Evolutionary conservation across 352 stramenopile genomes (phyloP), one percentile per base, ranked within the genome.

Genomic region (Phytopythium mirpurense): DNA sequence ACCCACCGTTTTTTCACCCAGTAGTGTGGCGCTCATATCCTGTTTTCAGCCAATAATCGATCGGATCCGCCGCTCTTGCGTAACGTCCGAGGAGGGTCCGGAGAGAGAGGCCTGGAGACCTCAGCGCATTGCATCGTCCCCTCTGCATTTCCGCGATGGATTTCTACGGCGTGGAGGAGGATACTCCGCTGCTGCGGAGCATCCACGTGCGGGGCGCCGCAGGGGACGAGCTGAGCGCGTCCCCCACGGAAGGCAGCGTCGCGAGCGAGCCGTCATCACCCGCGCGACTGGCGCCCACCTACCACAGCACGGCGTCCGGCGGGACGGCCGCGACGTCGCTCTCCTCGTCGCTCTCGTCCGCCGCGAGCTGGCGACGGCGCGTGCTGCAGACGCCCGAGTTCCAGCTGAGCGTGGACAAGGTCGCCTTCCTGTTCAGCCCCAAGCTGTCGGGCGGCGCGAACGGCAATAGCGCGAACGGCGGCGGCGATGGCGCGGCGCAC

Each of bases 381-480:
- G 68, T 49, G 60, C 24, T 65, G 24, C 67, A 64, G 37, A 65
- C 63, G 62, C 88, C 80, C 19, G 80, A 88, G 57, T 60, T 90
- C 46, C 67, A 88, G 55, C 68, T 90, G 26, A 90, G 72, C 56
- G 71, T 88, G 44, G 80, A 90, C 71, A 88, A 90, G 58, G 82
- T 90, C 35, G 85, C 78, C 37, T 86, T 91, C 62, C 74, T 91
- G 45, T 88, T 85, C 57, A 89, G 80, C 56, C 80, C 80, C 34
- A 80, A 82, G 47, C 63, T 70, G 18, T 56, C 63, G 21, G 51
- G 34, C 18, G 55, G 29, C 29, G 29, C 29, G 29, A 32, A 32
- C 29, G 29, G 29, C 29, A n/a, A n/a, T n/a, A 9, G 29, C 29
- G 29, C 49, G 0, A 62, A 59, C n/a, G 65, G 47, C 37, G 65